Base-by-base conservation (phyloP, 2,329 filamentous ascomycete genomes). In the Monilinia fructicola region DNA sequence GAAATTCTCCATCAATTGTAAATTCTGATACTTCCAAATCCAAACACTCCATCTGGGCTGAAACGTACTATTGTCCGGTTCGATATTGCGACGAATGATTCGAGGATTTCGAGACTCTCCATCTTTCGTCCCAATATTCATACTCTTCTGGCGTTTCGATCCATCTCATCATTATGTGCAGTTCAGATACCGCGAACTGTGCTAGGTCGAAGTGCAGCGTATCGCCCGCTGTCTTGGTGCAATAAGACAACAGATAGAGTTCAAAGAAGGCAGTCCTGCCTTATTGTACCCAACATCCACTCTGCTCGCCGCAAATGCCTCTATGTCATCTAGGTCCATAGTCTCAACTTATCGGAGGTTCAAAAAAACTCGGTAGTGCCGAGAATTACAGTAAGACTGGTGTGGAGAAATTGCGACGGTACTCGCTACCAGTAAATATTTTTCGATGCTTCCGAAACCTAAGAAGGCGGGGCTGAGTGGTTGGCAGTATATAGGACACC, bases 341-440 rank as follows among this genome's bases (percentile, higher is more conserved):
- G 12, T 31, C 26, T 28, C 44, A 38, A 14, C 9, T 38, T 35
- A 2, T 50, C 14, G 58, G 10, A 26, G 31, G 46, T 38, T 6
- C 12, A 38, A 26, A 50, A 11, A 38, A 28, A 12, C 14, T 26
- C 12, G 14, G 31, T 12, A 26, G 18, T 26, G 28, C 28, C 23
- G 58, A 48, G 26, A 2, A 60, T 38, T 1, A 50, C 23, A 21
- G 21, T 50, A 44, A 50, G 58, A 38, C 58, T 48, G n/a, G 21
- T 50, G 58, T 60, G 44, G 58, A 60, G 58, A 60, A 23, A 50
- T 60, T 18, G 44, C 58, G 28, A 60, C 44, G 12, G 38, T 48
- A 2, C 28, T 50, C 58, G 44, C 58, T 60, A 50, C 58, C 58
- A 50, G 10, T 31, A 38, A 50, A 60, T 60, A 28, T 16, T 14